Evolutionary conservation across 495 filamentous ascomycete genomes (phyloP), one percentile per base, ranked within the genome.

Genomic region (Aspergillus heteromorphus): DNA sequence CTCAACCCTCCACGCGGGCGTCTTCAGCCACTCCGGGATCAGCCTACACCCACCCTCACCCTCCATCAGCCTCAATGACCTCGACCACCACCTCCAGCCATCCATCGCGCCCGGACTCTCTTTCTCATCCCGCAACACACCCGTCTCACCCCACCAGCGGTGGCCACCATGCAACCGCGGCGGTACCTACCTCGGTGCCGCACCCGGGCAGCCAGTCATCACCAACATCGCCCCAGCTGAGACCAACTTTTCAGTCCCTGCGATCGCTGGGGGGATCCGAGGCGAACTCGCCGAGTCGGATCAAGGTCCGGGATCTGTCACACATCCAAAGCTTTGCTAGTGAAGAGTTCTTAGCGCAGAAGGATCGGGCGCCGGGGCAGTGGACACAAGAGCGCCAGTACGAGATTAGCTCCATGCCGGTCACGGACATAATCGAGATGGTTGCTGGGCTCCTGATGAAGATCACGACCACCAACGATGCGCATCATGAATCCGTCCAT

Each of bases 401-500:
- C 67, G 93, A 97, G 69, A 97, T 99, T 58, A 97, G 92, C 71
- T 87, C 84, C 48, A 99, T 99, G 93, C 92, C 95, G 47, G 93
- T 97, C 57, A 81, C 83, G 48, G 95, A 99, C 59, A 92, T 99
- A 60, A 99, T 99, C 70, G 95, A 99, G 71, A 99, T 99, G 95
- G 95, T 99, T 6, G 93, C 93, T 5, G 92, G 90, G n/a, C 84
- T 99, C 36, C 76, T 99, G 54, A 96, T 95, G 8, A 97, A 97
- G 71, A 99, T 99, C 58, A 97, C 93, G 5, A 92, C 89, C 2
- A 96, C 93, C 49, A 99, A 99, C 65, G 93, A 99, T 65, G 75
- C 84, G 30, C 92, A 97, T 61, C 91, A 97, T 70, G 91, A 97
- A 64, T 80, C 86, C 55, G 60, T 88, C 31, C 86, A 91, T 66